These are phyloP conservation scores for Leptographium galeiforme DNA, from an alignment of 2,329 filamentous ascomycete genomes.

Conservation along the genomic window DNA sequence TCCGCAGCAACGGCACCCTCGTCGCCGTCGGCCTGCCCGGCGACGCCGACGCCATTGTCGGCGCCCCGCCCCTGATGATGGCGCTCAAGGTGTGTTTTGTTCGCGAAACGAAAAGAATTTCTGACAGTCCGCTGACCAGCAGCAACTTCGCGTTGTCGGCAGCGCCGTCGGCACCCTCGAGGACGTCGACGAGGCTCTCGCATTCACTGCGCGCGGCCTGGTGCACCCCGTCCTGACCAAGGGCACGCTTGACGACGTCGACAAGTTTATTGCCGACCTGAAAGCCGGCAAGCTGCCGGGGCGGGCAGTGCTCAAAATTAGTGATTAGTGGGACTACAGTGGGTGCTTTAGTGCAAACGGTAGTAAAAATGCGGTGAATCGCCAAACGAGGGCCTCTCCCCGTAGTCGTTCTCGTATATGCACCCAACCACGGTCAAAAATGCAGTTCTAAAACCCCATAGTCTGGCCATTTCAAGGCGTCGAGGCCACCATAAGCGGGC, in stretches of 20 bases:
- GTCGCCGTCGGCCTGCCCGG: constrained; percentile 82
- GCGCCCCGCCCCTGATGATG: constrained; percentile 6
- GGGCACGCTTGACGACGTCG: constrained; percentile 8
- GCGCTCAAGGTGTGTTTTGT: constrained; percentile 3
- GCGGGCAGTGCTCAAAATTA: constrained; percentile 6
- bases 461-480: too few relatives aligned
- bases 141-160: constrained; percentile 8
- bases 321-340: too few relatives aligned
- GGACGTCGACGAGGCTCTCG: constrained; percentile 8
- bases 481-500: too few relatives aligned
- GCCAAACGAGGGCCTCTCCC: too few relatives aligned
- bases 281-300: constrained; percentile 3
- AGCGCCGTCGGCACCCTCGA: constrained; percentile 7
- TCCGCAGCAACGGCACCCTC: constrained; percentile 67
- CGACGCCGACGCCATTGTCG: constrained; percentile 31
- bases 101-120: neutral
- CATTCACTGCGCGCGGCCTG: constrained; percentile 7
- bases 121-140: neutral
- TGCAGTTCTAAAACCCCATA: too few relatives aligned
- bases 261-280: constrained; percentile 7
- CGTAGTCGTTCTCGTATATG: too few relatives aligned
- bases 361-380: neutral
- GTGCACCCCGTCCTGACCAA: constrained; percentile 9
- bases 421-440: too few relatives aligned
- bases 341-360: neutral